These are phyloP conservation scores for Xylariomycetidae sp. DNA, from an alignment of 2,329 filamentous ascomycete species.

Conservation along the genomic window DNA sequence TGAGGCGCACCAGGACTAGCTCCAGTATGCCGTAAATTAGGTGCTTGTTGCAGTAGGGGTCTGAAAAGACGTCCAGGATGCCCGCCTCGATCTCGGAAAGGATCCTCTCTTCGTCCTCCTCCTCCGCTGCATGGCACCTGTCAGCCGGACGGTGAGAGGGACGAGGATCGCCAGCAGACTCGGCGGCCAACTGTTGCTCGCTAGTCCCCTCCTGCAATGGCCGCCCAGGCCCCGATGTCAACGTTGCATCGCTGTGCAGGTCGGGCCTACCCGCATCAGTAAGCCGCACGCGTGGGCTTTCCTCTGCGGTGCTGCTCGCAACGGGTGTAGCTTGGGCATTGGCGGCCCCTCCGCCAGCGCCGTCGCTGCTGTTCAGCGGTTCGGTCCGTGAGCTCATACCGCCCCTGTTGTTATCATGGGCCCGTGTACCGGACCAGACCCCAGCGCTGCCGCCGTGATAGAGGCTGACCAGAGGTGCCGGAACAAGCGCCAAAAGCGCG, in stretches of 20 bases:
- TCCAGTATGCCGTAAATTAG: slow-evolving; percentile 79
- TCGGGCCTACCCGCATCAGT: slow-evolving; percentile 19
- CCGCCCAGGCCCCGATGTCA: slow-evolving; percentile 17
- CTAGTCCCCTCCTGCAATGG: slow-evolving; percentile 16
- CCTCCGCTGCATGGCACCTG: slow-evolving; percentile 15
- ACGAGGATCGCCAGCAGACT: background rate
- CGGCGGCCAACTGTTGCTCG: background rate
- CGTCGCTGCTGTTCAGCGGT: slow-evolving; percentile 18
- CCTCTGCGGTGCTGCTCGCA: slow-evolving; percentile 18
- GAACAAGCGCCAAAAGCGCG: slow-evolving; percentile 45
- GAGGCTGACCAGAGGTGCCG: slow-evolving; percentile 39
- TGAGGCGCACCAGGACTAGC: slow-evolving; percentile 69
- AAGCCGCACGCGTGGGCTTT: slow-evolving; percentile 19
- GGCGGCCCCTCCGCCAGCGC: slow-evolving; percentile 10
- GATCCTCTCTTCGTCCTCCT: slow-evolving; percentile 40
- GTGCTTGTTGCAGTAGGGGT: slow-evolving; percentile 90
- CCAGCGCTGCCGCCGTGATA: slow-evolving; percentile 39
- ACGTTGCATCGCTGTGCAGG: slow-evolving; percentile 21
- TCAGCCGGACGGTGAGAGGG: slow-evolving; percentile 5
- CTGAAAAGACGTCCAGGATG: slow-evolving; percentile 68
- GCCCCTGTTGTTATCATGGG: slow-evolving; percentile 16
- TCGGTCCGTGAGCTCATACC: slow-evolving; percentile 19
- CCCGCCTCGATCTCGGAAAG: slow-evolving; percentile 54
- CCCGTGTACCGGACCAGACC: slow-evolving; percentile 22
- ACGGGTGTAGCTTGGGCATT: slow-evolving; percentile 14